Conservation (phyloP, 805 yeast species). For the Hanseniaspora thailandica region DNA sequence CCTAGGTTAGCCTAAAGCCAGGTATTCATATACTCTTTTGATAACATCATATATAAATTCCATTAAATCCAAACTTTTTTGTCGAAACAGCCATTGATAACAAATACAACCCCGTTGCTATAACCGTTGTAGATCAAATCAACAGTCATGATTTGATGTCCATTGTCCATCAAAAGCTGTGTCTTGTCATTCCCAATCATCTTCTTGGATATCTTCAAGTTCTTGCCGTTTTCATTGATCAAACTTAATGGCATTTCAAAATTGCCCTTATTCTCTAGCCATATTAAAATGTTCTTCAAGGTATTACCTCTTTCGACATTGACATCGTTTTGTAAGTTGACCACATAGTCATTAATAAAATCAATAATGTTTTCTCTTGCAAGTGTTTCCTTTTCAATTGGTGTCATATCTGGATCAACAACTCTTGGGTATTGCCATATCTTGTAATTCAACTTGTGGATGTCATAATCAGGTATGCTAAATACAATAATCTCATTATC, state of each 20-base stretch:
- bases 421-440: slow-evolving; percentile 12
- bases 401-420: neutral
- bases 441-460: slow-evolving; percentile 2
- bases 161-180: neutral
- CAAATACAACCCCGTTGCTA: slow-evolving; percentile 6
- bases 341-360: slow-evolving; percentile 9
- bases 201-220: neutral
- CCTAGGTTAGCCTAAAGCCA: neutral
- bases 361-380: slow-evolving; percentile 7
- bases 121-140: neutral
- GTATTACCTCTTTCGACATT: neutral
- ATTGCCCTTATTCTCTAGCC: neutral
- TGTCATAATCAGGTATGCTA: slow-evolving; percentile 2
- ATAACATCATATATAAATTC: neutral
- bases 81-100: slow-evolving; percentile 6
- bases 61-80: slow-evolving; percentile 6
- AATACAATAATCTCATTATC: slow-evolving; percentile 4
- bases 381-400: slow-evolving; percentile 3
- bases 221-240: slow-evolving; percentile 10
- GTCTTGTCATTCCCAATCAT: neutral
- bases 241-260: neutral
- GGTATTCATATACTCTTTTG: too few species aligned
- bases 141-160: neutral
- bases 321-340: neutral
- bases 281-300: neutral